Evolutionary conservation across 306 rosid species (phyloP).

Genomic region (Vachellia pachyceras): DNA sequence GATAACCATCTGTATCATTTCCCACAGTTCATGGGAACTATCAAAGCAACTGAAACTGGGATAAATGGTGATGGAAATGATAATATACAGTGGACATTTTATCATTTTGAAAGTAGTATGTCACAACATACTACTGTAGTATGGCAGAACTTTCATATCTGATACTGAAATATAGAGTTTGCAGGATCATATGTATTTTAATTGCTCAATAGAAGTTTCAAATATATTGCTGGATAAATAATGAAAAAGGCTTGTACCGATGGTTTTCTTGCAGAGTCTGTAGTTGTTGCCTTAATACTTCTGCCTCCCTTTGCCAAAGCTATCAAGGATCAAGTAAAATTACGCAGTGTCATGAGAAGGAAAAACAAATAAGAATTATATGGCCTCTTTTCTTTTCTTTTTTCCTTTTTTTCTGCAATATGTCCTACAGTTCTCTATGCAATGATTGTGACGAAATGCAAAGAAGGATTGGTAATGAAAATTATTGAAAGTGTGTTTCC

Average conservation of each 20-base stretch:
- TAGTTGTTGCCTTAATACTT: conserved; percentile 74
- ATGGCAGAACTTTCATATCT: conserved; percentile 24
- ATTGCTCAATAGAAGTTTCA: conserved; percentile 11
- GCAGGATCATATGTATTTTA: conserved; percentile 18
- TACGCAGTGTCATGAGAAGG: conserved; percentile 15
- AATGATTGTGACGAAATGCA: conserved; percentile 3
- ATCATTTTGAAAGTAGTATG: conserved; percentile 26
- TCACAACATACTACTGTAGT: conserved; percentile 23
- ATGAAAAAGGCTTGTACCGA: conserved; percentile 55
- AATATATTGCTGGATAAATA: conserved; percentile 19
- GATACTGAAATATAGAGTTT: conserved; percentile 4
- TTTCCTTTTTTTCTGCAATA: conserved; percentile 2
- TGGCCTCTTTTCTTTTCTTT: not conserved
- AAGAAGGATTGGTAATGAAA: not conserved
- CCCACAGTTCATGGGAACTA: not conserved
- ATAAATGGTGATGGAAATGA: not conserved
- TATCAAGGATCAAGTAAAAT: conserved; percentile 46
- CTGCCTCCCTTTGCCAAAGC: conserved; percentile 88
- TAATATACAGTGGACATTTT: conserved; percentile 18
- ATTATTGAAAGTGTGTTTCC: not conserved
- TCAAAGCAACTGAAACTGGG: not conserved
- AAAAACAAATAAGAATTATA: conserved; percentile 12
- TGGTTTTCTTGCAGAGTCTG: conserved; percentile 72
- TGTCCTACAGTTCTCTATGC: not conserved
- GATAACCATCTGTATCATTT: not conserved